Conservation (phyloP, 805 yeast species). For the Clavispora santaluciae region DNA sequence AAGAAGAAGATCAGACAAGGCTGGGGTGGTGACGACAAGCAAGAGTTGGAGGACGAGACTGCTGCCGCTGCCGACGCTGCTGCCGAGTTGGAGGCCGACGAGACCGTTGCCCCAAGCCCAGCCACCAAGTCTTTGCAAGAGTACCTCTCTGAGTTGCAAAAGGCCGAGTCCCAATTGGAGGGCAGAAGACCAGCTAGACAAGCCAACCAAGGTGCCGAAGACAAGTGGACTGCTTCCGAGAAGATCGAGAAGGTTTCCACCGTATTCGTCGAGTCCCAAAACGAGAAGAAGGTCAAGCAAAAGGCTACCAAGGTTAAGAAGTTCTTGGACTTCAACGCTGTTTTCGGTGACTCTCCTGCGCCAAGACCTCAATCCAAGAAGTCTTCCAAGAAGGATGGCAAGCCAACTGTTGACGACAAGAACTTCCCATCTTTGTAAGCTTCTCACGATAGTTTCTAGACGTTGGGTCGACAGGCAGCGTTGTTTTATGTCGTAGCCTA, state of each 20-base stretch:
- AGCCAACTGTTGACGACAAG: constrained; percentile 45
- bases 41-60: constrained; percentile 61
- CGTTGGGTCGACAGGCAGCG: neutral
- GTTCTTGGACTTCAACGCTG: constrained; percentile 68
- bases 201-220: constrained; percentile 58
- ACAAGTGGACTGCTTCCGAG: constrained; percentile 51
- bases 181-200: constrained; percentile 36
- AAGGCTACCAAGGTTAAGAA: constrained; percentile 82
- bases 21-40: constrained; percentile 76
- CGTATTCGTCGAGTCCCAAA: constrained; percentile 54
- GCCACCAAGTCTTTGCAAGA: constrained; percentile 73
- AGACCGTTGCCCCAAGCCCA: constrained; percentile 45
- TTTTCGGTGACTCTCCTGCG: constrained; percentile 57
- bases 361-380: constrained; percentile 19
- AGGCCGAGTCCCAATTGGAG: constrained; percentile 39
- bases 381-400: constrained; percentile 17
- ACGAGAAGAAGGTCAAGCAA: constrained; percentile 60
- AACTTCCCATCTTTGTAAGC: constrained; percentile 66
- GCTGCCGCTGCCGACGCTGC: constrained; percentile 43
- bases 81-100: constrained; percentile 34
- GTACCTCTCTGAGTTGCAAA: constrained; percentile 68
- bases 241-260: constrained; percentile 59
- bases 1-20: constrained; percentile 78
- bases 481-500: neutral
- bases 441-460: neutral